These are phyloP conservation scores for Suillus placidus DNA, from an alignment of 768 basidiomycete genomes.

Conservation along the genomic window DNA sequence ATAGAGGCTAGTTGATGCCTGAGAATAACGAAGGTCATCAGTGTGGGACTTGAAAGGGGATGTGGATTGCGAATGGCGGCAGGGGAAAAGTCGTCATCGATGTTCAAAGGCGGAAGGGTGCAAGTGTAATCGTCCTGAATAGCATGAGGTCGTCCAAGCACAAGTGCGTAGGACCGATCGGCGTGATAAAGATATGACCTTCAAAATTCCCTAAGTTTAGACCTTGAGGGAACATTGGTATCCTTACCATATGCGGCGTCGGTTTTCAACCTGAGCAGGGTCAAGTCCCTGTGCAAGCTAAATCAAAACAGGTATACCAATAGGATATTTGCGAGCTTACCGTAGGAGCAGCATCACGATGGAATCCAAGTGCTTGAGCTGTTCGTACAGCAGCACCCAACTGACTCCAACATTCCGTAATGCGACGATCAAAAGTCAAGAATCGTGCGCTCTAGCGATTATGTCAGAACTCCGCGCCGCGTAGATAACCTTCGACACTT, in stretches of 20 bases:
- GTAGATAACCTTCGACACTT: slow-evolving; percentile 15
- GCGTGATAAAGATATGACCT: slow-evolving; percentile 94
- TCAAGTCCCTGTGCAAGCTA: slow-evolving; percentile 59
- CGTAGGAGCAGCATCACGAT: slow-evolving; percentile 84
- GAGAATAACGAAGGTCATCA: slow-evolving; percentile 86
- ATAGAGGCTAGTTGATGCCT: slow-evolving; percentile 80
- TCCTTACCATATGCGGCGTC: slow-evolving; percentile 82
- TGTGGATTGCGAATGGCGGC: slow-evolving; percentile 50
- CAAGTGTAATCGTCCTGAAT: slow-evolving; percentile 92
- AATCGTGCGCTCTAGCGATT: slow-evolving; percentile 64
- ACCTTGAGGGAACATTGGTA: slow-evolving; percentile 1
- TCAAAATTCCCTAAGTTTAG: slow-evolving; percentile 17
- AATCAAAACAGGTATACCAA: slow-evolving; percentile 12
- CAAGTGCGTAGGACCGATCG: slow-evolving; percentile 88
- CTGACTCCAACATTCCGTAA: slow-evolving; percentile 97
- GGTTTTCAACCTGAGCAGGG: slow-evolving; percentile 79
- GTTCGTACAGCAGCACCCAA: slow-evolving; percentile 91
- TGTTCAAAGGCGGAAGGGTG: slow-evolving; percentile 73
- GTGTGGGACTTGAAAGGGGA: slow-evolving; percentile 72
- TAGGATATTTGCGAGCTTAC: slow-evolving; percentile 45
- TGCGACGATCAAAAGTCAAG: slow-evolving; percentile 73
- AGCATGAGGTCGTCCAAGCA: slow-evolving; percentile 87
- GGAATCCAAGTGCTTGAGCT: slow-evolving; percentile 90
- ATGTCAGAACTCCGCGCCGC: background rate
- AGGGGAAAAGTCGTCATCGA: slow-evolving; percentile 59